Evolutionary conservation across 2,329 filamentous ascomycete genomes (phyloP).

Genomic region (Diaporthe citrichinensis): DNA sequence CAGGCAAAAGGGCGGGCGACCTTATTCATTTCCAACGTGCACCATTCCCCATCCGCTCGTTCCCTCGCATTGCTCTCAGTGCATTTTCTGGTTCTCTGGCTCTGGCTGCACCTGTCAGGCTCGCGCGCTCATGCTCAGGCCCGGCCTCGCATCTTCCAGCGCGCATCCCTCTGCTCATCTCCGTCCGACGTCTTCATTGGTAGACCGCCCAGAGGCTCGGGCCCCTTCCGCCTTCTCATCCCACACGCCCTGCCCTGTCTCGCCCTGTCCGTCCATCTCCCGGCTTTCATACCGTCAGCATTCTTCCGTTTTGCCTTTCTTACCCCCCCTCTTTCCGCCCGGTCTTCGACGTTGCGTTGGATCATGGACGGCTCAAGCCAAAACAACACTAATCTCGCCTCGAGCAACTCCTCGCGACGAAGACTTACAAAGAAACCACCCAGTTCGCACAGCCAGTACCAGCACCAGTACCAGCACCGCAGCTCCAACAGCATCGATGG

Average conservation of each 20-base stretch:
- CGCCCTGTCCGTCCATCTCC: constrained; percentile 38
- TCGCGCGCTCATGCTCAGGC: constrained; percentile 23
- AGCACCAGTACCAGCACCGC: constrained; percentile 61
- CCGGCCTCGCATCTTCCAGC: constrained; percentile 20
- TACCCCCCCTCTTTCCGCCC: constrained; percentile 27
- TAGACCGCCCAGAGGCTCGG: constrained; percentile 36
- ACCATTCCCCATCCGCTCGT: constrained; percentile 29
- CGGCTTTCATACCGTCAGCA: constrained; percentile 40
- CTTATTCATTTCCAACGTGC: constrained; percentile 33
- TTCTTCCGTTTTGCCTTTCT: constrained; percentile 41
- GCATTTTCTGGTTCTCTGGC: constrained; percentile 28
- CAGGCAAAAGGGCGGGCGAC: constrained; percentile 20
- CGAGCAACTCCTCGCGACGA: constrained; percentile 68
- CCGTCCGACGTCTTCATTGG: constrained; percentile 31
- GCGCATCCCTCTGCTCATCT: constrained; percentile 35
- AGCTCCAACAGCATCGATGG: constrained; percentile 66
- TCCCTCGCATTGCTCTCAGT: constrained; percentile 24
- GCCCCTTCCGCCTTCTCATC: constrained; percentile 38
- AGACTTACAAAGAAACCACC: constrained; percentile 75
- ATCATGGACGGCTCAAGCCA: constrained; percentile 63
- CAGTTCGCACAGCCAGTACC: constrained; percentile 57
- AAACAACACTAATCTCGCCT: constrained; percentile 54
- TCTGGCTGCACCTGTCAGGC: constrained; percentile 30
- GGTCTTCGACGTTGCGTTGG: constrained; percentile 42
- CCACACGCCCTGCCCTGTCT: constrained; percentile 34